Base-by-base conservation (phyloP, 2,329 filamentous ascomycete genomes). In the Arachnopeziza araneosa region DNA sequence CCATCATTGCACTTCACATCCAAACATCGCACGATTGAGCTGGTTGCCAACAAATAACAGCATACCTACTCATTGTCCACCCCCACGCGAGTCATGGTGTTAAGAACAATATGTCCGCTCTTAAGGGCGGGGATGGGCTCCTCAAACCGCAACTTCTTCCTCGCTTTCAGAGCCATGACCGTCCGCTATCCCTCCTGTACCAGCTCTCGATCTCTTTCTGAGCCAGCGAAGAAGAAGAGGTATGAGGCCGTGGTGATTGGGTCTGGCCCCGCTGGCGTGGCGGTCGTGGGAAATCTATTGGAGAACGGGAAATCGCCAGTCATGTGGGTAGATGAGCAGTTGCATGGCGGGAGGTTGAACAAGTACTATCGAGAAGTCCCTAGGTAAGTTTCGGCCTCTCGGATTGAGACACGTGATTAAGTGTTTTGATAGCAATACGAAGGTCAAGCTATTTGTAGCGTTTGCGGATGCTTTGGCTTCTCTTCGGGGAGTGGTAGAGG, bases 351-450 rank as follows among this genome's bases (percentile, higher is more conserved):
- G 4, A 74, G 81, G 50, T 74, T 84, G 32, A 75, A 80, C 64
- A 74, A 76, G 60, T 77, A 76, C 67, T 87, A 87, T 68, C 77
- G 83, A 54, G 83, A 86, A 68, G 84, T 87, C 22, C 84, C 84
- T 19, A 80, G 77, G 70, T 72, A 51, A 44, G 60, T 60, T 50
- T 24, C 2, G 32, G 14, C 17, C 23, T 54, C 36, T 54, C 44
- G 22, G 19, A 3, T 22, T 14, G 1, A 57, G 50, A 12, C 61
- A 66, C 62, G 54, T 68, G 62, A 65, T 50, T 64, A 24, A 64
- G 22, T 19, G n/a, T 24, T 12, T 24, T 24, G 5, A 61, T 57
- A 63, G 82, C 66, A 87, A 87, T 69, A 87, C 84, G 60, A 86
- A 83, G 68, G 83, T 83, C 50, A 77, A 78, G 52, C 75, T 84